Evolutionary conservation across 2,329 filamentous ascomycete species (phyloP), one percentile per base, ranked within the genome.

Genomic region (Penicillium sp.): DNA sequence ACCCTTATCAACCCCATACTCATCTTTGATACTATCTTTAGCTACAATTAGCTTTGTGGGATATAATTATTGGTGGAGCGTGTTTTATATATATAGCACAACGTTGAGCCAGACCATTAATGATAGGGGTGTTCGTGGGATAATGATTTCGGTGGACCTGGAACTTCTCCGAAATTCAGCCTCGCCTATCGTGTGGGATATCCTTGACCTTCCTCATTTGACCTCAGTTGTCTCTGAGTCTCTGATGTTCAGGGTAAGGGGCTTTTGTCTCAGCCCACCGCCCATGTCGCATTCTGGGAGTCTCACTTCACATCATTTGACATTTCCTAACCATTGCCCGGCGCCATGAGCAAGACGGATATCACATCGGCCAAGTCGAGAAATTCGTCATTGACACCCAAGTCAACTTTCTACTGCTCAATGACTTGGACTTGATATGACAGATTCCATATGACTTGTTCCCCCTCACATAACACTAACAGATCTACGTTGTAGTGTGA

Each of bases 11-110:
- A 47, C 50, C 54, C 54, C 54, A 57, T 54, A 54, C 23, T 51
- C 25, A 25, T 43, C 53, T 53, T 33, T 40, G 21, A 25, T 48
- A 37, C 58, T 60, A 58, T 60, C 45, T 58, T 60, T 60, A 55
- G 58, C 41, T 47, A 35, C 7, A 21, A 40, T 57, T 40, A 54
- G 27, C 31, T 49, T 60, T 58, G 21, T 46, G 37, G 17, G 29
- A 51, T 37, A 46, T 41, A 50, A 60, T 54, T 57, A 60, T 58
- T 54, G 58, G 50, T 46, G 41, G 45, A 17, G 38, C 13, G 40
- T 42, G 23, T 57, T 52, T 48, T 45, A 29, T 38, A 45, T 56
- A 33, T 35, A 41, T 35, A 33, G 40, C 33, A 52, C n/a, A 38
- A 15, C 12, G 29, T 35, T 19, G 7, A n/a, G 9, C 29, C 29